Conservation (phyloP, 805 yeast genomes). For the Nakazawaea ernobii region DNA sequence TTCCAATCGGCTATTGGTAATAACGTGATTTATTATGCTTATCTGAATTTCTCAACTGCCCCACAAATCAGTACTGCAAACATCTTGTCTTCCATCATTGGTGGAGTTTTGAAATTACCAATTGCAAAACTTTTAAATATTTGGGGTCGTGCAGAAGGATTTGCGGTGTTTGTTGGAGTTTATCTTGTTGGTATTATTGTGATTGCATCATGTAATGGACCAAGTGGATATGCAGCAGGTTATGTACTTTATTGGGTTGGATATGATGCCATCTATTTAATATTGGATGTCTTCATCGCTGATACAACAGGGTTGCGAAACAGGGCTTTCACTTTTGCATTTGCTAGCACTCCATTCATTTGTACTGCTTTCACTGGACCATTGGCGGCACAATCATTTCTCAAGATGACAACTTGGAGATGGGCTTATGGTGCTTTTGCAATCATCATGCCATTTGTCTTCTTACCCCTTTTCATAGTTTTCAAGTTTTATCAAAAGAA, state of each 20-base stretch:
- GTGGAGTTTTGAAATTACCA: slow-evolving; percentile 27
- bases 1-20: slow-evolving; percentile 21
- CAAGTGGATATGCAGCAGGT: slow-evolving; percentile 23
- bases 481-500: slow-evolving; percentile 23
- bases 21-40: slow-evolving; percentile 20
- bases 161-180: slow-evolving; percentile 17
- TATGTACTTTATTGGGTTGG: slow-evolving; percentile 26
- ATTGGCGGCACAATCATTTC: slow-evolving; percentile 27
- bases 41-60: slow-evolving; percentile 21
- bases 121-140: slow-evolving; percentile 21
- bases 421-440: slow-evolving; percentile 50
- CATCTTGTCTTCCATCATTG: slow-evolving; percentile 24
- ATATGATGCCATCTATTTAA: slow-evolving; percentile 21
- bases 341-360: slow-evolving; percentile 24
- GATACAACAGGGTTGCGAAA: slow-evolving; percentile 23
- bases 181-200: slow-evolving; percentile 22
- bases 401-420: slow-evolving; percentile 42
- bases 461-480: slow-evolving; percentile 20
- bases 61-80: slow-evolving; percentile 24
- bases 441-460: slow-evolving; percentile 36
- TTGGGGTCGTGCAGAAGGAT: slow-evolving; percentile 27
- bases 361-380: slow-evolving; percentile 29
- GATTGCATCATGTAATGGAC: slow-evolving; percentile 22
- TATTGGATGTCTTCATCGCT: slow-evolving; percentile 23
- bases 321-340: slow-evolving; percentile 27